Percentiles rank a stretch among this genome's conserved stretches.
Evolutionary conservation across 2,329 filamentous ascomycete species (phyloP).

Genomic region (Tolypocladium cylindrosporum): DNA sequence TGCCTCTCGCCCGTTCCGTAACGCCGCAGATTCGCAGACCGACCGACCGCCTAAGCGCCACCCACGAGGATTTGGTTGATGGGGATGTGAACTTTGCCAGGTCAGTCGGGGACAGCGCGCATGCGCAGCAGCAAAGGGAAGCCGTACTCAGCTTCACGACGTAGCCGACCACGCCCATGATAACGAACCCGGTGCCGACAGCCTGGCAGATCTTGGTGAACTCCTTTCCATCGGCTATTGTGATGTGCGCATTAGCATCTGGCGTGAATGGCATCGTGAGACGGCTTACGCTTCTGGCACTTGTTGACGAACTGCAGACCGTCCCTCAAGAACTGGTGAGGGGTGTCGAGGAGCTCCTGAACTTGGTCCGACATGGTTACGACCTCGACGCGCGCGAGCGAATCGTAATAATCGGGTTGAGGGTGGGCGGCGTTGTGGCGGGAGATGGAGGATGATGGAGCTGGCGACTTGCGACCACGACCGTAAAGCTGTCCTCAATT

Average conservation of each 20-base stretch:
- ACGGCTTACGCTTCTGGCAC: constrained; percentile 49
- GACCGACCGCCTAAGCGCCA: constrained; percentile 39
- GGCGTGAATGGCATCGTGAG: constrained; percentile 1
- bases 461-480: not conserved
- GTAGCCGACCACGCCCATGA: constrained; percentile 63
- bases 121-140: not conserved
- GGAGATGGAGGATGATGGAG: not conserved
- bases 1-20: not conserved
- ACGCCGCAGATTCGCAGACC: not conserved
- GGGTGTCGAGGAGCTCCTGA: constrained; percentile 61
- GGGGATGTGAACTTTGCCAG: constrained; percentile 51
- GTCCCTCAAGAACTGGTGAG: constrained; percentile 53
- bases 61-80: constrained; percentile 62
- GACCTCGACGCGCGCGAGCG: not conserved
- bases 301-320: constrained; percentile 52
- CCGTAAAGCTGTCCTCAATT: not conserved
- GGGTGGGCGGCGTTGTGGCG: not conserved
- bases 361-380: constrained; percentile 54
- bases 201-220: constrained; percentile 41
- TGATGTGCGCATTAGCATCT: not conserved
- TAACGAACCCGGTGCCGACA: constrained; percentile 58
- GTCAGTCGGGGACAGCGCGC: constrained; percentile 1
- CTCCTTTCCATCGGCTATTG: constrained; percentile 29
- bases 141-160: constrained; percentile 57
- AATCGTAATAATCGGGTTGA: not conserved